Base-by-base conservation (phyloP, 148 eudicot genomes). In the Persicaria tinctoria region DNA sequence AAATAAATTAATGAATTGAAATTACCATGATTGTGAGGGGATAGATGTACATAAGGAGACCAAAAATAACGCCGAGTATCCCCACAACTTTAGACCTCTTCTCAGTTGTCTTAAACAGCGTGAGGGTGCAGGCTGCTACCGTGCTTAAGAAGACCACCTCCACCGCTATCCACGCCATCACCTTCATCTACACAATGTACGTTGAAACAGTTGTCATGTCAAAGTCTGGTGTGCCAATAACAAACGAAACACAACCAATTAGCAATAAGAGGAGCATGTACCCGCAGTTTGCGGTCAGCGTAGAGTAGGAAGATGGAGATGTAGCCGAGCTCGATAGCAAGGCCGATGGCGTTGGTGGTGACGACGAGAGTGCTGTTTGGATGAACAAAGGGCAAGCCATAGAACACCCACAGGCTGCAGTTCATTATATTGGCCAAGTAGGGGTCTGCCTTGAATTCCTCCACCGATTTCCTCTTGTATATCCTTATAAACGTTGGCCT, bases 381-480 rank as follows among this genome's bases (percentile, higher is more conserved):
- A 70, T 83, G 86, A 55, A 83, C 86, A 68, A 78, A 57, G 41
- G 86, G 86, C 1, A 83, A 75, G 46, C 86, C 86, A 50, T 83
- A 83, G 27, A 83, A 78, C 14, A 83, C 51, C 77, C 86, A 80
- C 18, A 83, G 51, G 71, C 76, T 73, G 71, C 86, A 83, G 72
- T 80, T 83, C 83, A 83, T 80, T 46, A 75, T 76, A 7, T 83
- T 83, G 7, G 86, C 86, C 55, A 83, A 73, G 71, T 83, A 83
- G n/a, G 86, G 86, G 41, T 83, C 86, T 7, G 83, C 27, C 41
- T 68, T 83, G 46, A 18, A 83, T 50, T 83, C 73, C 68, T 83
- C 81, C 86, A 83, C 86, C 46, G 81, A 69, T 74, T 80, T 80
- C 13, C 73, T 77, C 77, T 73, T 78, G 57, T 70, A 80, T 68